These are phyloP conservation scores for Aureobasidium pullulans DNA, from an alignment of 2,329 filamentous ascomycete species.

Conservation along the genomic window DNA sequence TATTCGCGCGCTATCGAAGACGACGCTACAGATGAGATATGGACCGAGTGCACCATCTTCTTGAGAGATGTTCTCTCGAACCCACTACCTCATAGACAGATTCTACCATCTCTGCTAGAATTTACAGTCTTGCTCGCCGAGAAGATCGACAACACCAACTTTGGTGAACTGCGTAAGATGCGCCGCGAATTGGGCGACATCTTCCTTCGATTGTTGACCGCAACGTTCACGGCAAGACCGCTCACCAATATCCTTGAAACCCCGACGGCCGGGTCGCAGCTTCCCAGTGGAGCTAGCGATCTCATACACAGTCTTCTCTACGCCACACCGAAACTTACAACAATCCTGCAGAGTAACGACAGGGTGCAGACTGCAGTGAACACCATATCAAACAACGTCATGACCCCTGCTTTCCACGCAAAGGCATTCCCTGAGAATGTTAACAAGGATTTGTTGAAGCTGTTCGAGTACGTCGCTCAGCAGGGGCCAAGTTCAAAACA, in stretches of 20 bases:
- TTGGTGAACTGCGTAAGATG: constrained; percentile 90
- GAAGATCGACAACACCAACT: constrained; percentile 96
- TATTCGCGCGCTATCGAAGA: constrained; percentile 89
- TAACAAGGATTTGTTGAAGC: constrained; percentile 59
- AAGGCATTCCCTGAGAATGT: constrained; percentile 84
- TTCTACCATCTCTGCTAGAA: constrained; percentile 74
- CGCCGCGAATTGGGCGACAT: constrained; percentile 82
- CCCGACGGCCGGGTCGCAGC: constrained; percentile 36
- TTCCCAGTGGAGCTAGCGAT: constrained; percentile 47
- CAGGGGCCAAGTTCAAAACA: constrained; percentile 74
- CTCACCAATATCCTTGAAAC: neutral
- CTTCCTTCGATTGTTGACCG: constrained; percentile 77
- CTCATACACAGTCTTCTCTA: constrained; percentile 71
- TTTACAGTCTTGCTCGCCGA: constrained; percentile 85
- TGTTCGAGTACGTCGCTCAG: constrained; percentile 70
- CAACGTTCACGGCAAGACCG: constrained; percentile 78
- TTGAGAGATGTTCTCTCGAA: constrained; percentile 84
- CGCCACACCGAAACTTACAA: constrained; percentile 72
- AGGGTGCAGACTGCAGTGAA: constrained; percentile 70
- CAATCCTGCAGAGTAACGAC: constrained; percentile 79
- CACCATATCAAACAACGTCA: constrained; percentile 74
- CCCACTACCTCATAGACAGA: constrained; percentile 89
- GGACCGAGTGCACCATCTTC: constrained; percentile 89
- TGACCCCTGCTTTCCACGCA: constrained; percentile 73
- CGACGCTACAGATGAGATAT: constrained; percentile 97